Conservation (phyloP, 371 early-diverging fungal species). For the Encephalitozoon romaleae region DNA sequence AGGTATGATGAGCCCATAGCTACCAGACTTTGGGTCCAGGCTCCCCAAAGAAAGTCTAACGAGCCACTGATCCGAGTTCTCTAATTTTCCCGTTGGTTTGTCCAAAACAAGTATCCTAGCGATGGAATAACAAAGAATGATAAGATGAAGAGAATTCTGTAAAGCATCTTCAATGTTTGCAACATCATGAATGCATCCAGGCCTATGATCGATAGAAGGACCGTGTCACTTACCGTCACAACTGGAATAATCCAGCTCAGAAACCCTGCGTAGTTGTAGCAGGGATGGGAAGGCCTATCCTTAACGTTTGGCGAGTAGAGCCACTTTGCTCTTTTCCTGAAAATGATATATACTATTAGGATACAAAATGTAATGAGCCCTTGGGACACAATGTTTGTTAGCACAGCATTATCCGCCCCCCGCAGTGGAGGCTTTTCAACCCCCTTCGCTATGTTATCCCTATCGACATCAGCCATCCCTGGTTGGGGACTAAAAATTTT, state of each 20-base stretch:
- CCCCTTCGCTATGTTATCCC: not conserved
- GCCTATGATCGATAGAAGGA: conserved; percentile 56
- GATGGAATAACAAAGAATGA: conserved; percentile 43
- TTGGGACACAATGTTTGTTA: conserved; percentile 52
- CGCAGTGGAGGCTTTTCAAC: conserved; percentile 4
- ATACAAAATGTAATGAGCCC: not conserved
- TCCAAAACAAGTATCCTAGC: conserved; percentile 45
- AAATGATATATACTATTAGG: conserved; percentile 46
- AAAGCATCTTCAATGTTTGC: conserved; percentile 59
- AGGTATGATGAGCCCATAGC: conserved; percentile 9
- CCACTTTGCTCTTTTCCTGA: conserved; percentile 56
- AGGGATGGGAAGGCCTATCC: conserved; percentile 57
- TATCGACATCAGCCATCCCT: not conserved
- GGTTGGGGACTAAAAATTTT: conserved; percentile 12
- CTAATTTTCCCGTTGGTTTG: not conserved
- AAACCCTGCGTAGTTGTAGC: conserved; percentile 45
- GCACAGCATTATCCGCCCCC: conserved; percentile 46
- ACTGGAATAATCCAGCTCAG: conserved; percentile 59
- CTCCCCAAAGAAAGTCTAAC: conserved; percentile 28
- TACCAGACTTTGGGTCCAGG: not conserved
- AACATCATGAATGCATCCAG: conserved; percentile 62
- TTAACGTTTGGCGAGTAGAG: conserved; percentile 58
- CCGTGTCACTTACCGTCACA: conserved; percentile 48
- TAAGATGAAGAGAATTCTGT: conserved; percentile 52
- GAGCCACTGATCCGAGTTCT: conserved; percentile 21